phyloP scores from a whole-genome alignment of 2,329 filamentous ascomycete genomes.

The Microsporum canis region DNA sequence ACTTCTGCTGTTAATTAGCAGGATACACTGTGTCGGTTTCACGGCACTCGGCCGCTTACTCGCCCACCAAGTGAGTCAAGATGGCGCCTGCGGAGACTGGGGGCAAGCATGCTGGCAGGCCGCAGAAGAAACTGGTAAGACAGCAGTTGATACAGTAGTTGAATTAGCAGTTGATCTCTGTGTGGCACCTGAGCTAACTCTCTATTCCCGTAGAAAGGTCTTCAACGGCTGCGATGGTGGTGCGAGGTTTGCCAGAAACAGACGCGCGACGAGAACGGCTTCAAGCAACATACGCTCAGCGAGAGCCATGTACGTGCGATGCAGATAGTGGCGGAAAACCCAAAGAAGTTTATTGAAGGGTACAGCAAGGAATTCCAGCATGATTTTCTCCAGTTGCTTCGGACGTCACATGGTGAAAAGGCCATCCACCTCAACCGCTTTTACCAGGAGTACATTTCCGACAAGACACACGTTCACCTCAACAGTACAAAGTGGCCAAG shows the following conservation, averaged over 20 bases:
- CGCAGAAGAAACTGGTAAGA: neutral
- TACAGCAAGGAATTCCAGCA: slow-evolving; percentile 71
- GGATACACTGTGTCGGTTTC: too few relatives aligned
- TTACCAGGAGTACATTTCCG: slow-evolving; percentile 69
- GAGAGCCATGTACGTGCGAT: slow-evolving; percentile 87
- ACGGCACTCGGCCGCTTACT: neutral
- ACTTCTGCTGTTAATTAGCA: too few relatives aligned
- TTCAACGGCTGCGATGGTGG: slow-evolving; percentile 62
- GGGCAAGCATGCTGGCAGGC: neutral
- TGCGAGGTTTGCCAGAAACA: slow-evolving; percentile 72
- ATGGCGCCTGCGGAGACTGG: neutral
- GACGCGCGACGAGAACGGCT: slow-evolving; percentile 77
- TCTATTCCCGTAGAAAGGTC: neutral
- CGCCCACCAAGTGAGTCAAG: neutral
- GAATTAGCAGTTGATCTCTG: too few relatives aligned
- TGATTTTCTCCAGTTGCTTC: slow-evolving; percentile 66
- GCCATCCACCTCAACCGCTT: slow-evolving; percentile 3
- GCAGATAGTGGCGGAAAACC: slow-evolving; percentile 74
- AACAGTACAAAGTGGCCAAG: slow-evolving; percentile 83
- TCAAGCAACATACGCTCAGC: slow-evolving; percentile 72
- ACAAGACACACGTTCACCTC: slow-evolving; percentile 85
- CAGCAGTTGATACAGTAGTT: neutral
- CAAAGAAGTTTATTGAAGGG: slow-evolving; percentile 70
- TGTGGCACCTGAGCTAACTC: neutral
- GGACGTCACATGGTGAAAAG: slow-evolving; percentile 63